Evolutionary conservation across 495 filamentous ascomycete genomes (phyloP), one percentile per base, ranked within the genome.

Genomic region (Elasticomyces elasticus): DNA sequence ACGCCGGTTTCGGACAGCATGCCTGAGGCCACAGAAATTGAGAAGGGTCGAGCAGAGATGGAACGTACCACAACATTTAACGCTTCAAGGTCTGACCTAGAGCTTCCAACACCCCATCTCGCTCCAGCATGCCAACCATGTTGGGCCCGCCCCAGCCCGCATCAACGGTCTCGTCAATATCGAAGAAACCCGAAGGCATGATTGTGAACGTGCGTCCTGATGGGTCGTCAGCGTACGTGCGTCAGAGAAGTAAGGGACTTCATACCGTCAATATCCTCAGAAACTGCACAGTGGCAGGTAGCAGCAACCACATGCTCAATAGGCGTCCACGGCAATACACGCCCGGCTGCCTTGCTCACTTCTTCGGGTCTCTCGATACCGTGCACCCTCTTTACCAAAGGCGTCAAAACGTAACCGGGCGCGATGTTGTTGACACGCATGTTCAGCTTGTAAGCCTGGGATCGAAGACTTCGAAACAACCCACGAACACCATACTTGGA

Each of bases 401-500:
- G 49, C 37, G 58, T 61, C 26, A 53, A 47, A 9, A 64, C 52
- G 30, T 50, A 64, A 41, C 58, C 60, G 3, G 61, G 61, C 12
- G 61, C 61, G 19, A 64, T 45, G 27, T 60, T 49, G 40, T 63
- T 63, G 28, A 60, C 44, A 6, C 61, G 46, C n/a, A 58, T 35
- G 25, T 43, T 26, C 24, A 55, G 37, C 28, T 54, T 53, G 7
- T 44, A 5, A 15, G 28, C 52, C 12, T 35, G 24, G 6, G 27
- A 22, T 27, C 56, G 60, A 15, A 55, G 49, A 17, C 56, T 49
- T 15, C 54, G 24, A 31, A 55, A 53, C 1, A 62, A 19, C 3
- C 60, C 60, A 23, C 60, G 60, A 13, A 62, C 52, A 19, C 56
- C 60, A 48, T 59, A 62, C 46, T 60, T 62, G 42, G 55, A 51